Evolutionary conservation across 2,329 filamentous ascomycete genomes (phyloP).

Genomic region (Fusarium miscanthi): DNA sequence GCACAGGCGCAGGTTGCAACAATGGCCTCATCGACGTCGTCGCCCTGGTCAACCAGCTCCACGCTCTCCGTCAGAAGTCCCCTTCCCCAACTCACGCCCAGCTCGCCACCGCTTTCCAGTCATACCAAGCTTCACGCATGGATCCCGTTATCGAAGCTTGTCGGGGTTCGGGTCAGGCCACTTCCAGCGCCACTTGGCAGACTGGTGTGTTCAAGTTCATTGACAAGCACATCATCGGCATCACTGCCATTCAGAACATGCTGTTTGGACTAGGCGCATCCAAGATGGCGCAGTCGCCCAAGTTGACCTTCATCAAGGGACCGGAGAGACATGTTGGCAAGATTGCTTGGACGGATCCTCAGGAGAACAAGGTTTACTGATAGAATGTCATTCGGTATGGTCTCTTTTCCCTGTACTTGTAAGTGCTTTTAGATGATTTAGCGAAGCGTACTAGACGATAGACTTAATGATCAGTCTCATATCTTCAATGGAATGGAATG

Average conservation of each 20-base stretch:
- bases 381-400: accelerated
- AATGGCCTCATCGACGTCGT: constrained; percentile 50
- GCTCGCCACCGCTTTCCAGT: constrained; percentile 15
- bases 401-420: background rate
- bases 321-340: background rate
- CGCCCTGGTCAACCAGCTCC: constrained; percentile 45
- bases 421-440: background rate
- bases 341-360: background rate
- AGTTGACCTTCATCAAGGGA: constrained; percentile 6
- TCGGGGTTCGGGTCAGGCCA: background rate
- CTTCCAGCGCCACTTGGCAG: constrained; percentile 30
- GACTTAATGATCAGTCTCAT: background rate
- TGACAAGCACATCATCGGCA: constrained; percentile 24
- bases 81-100: background rate
- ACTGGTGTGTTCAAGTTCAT: constrained; percentile 26
- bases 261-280: background rate
- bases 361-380: background rate
- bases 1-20: constrained; percentile 51
- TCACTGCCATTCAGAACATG: constrained; percentile 15
- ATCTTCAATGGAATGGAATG: background rate
- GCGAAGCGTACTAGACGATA: background rate
- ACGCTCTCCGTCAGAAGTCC: background rate
- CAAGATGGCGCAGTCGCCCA: constrained; percentile 11
- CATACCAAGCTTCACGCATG: constrained; percentile 28
- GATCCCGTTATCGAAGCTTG: constrained; percentile 17